Base-by-base conservation (phyloP, 2,329 filamentous ascomycete genomes). In the Aureobasidium sp. region DNA sequence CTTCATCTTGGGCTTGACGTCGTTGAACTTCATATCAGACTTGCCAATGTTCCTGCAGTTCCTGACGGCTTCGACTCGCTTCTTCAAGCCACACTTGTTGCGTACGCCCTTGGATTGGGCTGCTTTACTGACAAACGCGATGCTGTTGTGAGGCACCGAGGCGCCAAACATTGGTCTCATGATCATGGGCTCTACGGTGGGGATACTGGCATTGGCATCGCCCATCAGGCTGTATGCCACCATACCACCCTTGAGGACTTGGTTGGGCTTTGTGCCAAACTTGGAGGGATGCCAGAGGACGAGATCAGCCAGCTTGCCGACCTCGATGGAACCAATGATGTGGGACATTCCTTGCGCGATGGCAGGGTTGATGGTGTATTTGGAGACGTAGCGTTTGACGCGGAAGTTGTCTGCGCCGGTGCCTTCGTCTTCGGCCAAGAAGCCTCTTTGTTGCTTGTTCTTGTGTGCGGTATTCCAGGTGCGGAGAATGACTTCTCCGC, bases 401-500 rank as follows among this genome's bases (percentile, higher is more conserved):
- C 93, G 81, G 77, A 91, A 91, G 74, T 97, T 97, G 72, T 97
- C 93, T 0, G 89, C 90, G 12, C 81, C 87, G 0, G 89, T 87
- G 25, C 83, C 90, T 66, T 87, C 81, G 69, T 97, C 93, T 77
- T 96, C 89, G 7, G 83, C 79, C 31, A 97, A 76, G 0, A 75
- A 71, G 0, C 93, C 93, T 9, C 92, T 84, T 76, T 97, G 91
- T 20, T 87, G 72, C 76, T 96, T 96, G 74, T 97, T 97, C 83
- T 97, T 97, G 77, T 97, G 91, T 0, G 93, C 93, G 2, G 93
- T 97, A 76, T 97, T 92, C 93, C 93, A 97, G 0, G 93, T 97
- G 14, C 93, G 85, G 27, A 95, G 80, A 64, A 97, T 85, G 60
- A 97, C 93, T 78, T 97, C 93, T 66, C 93, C 93, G 72, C 91